Conservation (phyloP, 1,139 yeast species). For the Hansenula sp. region DNA sequence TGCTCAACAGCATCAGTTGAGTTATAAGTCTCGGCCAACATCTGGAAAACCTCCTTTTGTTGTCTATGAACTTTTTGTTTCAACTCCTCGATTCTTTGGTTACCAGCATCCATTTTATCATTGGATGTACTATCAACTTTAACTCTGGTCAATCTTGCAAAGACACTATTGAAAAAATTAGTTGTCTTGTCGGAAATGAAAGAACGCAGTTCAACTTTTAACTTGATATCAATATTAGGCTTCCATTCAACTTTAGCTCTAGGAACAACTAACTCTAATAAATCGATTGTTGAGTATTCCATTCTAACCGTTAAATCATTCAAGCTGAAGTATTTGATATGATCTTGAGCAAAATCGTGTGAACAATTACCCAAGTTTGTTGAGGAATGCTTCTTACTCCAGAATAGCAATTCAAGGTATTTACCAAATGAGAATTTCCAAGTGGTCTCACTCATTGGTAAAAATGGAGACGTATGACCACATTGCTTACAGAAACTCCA, state of each 20-base stretch:
- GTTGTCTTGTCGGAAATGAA: conserved; percentile 51
- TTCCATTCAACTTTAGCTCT: conserved; percentile 68
- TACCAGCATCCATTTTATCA: conserved; percentile 71
- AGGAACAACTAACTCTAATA: conserved; percentile 78
- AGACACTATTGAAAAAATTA: conserved; percentile 70
- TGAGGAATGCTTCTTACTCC: conserved; percentile 49
- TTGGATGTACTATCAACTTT: conserved; percentile 72
- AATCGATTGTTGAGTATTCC: conserved; percentile 72
- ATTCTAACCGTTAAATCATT: conserved; percentile 76
- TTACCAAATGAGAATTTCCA: conserved; percentile 94
- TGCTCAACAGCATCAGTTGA: conserved; percentile 61
- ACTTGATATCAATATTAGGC: conserved; percentile 63
- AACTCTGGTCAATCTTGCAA: conserved; percentile 67
- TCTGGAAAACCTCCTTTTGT: conserved; percentile 37
- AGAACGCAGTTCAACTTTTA: conserved; percentile 63
- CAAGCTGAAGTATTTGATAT: conserved; percentile 79
- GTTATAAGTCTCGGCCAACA: conserved; percentile 51
- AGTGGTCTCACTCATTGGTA: conserved; percentile 84
- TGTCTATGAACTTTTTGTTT: conserved; percentile 53
- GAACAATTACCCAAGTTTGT: conserved; percentile 57
- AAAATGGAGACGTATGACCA: conserved; percentile 68
- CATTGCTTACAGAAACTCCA: conserved; percentile 93
- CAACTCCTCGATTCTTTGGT: conserved; percentile 53
- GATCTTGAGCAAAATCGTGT: conserved; percentile 79
- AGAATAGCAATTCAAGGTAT: conserved; percentile 80